A percentile compares a stretch with the other conserved stretches of the same genome.
phyloP scores from a whole-genome alignment of 1,284 basidiomycete species.

The Pseudozyma thailandica region DNA sequence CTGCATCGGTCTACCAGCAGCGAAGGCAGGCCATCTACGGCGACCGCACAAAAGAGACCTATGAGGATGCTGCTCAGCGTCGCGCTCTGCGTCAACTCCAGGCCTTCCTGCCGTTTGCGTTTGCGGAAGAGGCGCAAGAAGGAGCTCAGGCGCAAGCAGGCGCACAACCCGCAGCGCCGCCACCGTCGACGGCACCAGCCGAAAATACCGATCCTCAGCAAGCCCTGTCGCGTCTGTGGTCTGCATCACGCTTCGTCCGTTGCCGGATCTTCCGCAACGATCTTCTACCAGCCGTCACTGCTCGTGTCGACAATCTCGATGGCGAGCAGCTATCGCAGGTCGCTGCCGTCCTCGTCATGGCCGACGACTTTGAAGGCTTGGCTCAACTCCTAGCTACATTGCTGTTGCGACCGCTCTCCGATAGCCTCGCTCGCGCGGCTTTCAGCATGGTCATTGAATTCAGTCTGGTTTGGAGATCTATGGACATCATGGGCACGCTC shows the following conservation, averaged over 20 bases:
- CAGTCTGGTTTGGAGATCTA: constrained; percentile 36
- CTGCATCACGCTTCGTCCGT: constrained; percentile 55
- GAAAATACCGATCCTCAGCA: neutral
- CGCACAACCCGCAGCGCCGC: no score
- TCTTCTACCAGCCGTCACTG: constrained; percentile 27
- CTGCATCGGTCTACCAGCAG: constrained; percentile 52
- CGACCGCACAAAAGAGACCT: constrained; percentile 58
- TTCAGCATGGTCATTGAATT: constrained; percentile 46
- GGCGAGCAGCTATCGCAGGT: constrained; percentile 34
- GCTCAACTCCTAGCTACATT: constrained; percentile 38
- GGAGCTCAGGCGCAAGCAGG: neutral
- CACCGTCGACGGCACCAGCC: neutral
- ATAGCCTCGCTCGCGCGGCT: constrained; percentile 29
- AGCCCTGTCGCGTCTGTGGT: constrained; percentile 49
- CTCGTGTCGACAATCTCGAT: constrained; percentile 32
- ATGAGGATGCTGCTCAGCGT: constrained; percentile 64
- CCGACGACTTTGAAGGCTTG: constrained; percentile 38
- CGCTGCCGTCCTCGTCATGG: constrained; percentile 30
- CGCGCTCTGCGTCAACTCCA: constrained; percentile 58
- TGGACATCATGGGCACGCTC: constrained; percentile 48
- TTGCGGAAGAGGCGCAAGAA: constrained; percentile 2
- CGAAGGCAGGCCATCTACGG: constrained; percentile 64
- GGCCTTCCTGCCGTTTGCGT: constrained; percentile 34
- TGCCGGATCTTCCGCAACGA: constrained; percentile 37
- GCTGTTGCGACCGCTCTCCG: constrained; percentile 35